Base-by-base conservation (phyloP, 208 protist genomes). In the Crithidia fasciculata region DNA sequence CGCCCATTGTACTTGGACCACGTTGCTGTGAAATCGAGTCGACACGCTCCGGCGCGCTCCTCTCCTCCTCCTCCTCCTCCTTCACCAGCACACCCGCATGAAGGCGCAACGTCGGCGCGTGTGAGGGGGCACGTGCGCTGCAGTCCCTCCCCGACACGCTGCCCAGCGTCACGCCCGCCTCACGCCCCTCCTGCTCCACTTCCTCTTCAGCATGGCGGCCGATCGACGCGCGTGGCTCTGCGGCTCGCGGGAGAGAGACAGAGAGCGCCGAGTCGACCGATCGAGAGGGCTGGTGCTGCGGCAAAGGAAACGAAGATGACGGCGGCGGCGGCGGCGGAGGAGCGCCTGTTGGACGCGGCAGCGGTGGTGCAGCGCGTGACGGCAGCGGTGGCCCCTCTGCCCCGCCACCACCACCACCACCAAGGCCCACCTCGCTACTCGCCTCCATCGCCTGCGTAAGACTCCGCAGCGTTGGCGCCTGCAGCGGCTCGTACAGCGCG, bases 101-200 rank as follows among this genome's bases (percentile, higher is more conserved):
- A 50, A 53, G 61, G 15, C 40, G 41, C 60, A 44, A n/a, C 67
- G 66, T 64, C 10, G 59, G 67, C 7, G 74, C 74, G 59, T 69
- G 74, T 44, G 67, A 73, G 16, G 67, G 74, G 36, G 67, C 66
- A 37, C 67, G 74, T 2, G 49, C 65, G 18, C 65, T 36, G 50
- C n/a, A 43, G 7, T 52, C 18, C 36, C 19, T 49, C 8, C 6
- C 41, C 12, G 56, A 47, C 7, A 39, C 50, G 9, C 40, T 57
- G 18, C 13, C 57, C n/a, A 10, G 40, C 12, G 37, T 8, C 36
- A 52, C 58, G 6, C 6, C 16, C 9, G 45, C 67, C 16, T 73
- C 67, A 15, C 10, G 37, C 49, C 64, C 57, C 40, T 36, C 5
- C 18, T 5, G 45, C 8, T 52, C 40, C 8, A 50, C 52, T 40